Evolutionary conservation across 805 yeast genomes (phyloP).

Genomic region (Candida parachauliodes): DNA sequence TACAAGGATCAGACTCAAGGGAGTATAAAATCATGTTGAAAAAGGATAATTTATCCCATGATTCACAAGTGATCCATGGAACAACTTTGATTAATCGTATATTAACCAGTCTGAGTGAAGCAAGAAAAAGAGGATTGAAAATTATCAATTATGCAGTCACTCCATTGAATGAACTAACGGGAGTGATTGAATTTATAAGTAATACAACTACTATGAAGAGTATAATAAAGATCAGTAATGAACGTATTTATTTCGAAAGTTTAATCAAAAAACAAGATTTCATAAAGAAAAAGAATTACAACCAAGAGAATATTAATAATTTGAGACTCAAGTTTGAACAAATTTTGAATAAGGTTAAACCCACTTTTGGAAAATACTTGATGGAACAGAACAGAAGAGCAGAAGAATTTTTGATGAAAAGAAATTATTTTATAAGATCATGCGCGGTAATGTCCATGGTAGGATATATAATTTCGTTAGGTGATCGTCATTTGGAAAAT

Average conservation of each 20-base stretch:
- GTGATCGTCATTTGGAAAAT: conserved; percentile 96
- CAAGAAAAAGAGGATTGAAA: conserved; percentile 62
- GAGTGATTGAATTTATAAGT: conserved; percentile 68
- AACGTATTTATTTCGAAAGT: conserved; percentile 25
- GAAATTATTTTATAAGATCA: conserved; percentile 72
- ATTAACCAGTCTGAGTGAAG: conserved; percentile 61
- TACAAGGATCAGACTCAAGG: conserved; percentile 77
- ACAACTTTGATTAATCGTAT: conserved; percentile 81
- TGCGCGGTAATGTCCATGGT: conserved; percentile 97
- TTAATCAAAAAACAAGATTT: conserved; percentile 29
- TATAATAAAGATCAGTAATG: conserved; percentile 20
- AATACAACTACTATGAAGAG: conserved; percentile 35
- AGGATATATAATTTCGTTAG: conserved; percentile 89
- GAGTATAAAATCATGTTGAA: conserved; percentile 76
- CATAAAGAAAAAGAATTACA: conserved; percentile 13
- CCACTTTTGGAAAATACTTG: conserved; percentile 85
- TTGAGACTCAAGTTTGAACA: conserved; percentile 21
- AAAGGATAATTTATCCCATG: conserved; percentile 90
- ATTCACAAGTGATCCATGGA: conserved; percentile 89
- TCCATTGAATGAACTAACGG: conserved; percentile 81
- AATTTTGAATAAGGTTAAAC: conserved; percentile 44
- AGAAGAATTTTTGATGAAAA: conserved; percentile 74
- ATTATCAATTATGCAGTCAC: conserved; percentile 85
- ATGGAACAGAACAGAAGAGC: conserved; percentile 88
- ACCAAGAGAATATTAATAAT: conserved; percentile 14